phyloP scores from a whole-genome alignment of 176 grass and related monocot species.

The Carex scoparia region DNA sequence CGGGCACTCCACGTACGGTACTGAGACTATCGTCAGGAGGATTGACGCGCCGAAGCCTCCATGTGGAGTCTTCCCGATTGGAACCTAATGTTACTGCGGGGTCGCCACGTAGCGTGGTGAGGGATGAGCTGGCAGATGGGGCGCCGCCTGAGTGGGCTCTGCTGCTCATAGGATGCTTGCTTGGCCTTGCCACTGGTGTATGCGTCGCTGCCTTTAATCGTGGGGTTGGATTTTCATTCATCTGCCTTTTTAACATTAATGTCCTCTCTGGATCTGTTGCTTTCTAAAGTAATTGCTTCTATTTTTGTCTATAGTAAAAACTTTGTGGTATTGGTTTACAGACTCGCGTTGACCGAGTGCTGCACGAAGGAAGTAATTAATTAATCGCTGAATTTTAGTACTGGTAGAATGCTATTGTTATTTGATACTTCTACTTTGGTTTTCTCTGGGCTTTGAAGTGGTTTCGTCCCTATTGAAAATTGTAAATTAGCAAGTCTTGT shows the following conservation, averaged over 20 bases:
- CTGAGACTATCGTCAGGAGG: slow-evolving; percentile 28
- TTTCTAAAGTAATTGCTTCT: background rate
- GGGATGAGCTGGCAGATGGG: slow-evolving; percentile 68
- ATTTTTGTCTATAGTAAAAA: background rate
- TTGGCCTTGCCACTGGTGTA: slow-evolving; percentile 81
- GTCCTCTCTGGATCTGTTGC: background rate
- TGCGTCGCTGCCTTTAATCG: slow-evolving; percentile 91
- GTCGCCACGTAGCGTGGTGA: slow-evolving; percentile 44
- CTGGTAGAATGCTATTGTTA: background rate
- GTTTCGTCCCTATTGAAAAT: background rate
- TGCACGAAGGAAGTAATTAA: background rate
- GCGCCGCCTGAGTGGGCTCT: slow-evolving; percentile 98
- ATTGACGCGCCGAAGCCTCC: slow-evolving; percentile 9
- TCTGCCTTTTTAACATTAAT: background rate
- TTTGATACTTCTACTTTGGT: background rate
- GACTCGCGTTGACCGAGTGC: background rate
- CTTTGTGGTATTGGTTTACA: background rate
- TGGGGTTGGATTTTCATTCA: slow-evolving; percentile 37
- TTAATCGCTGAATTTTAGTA: background rate
- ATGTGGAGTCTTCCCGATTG: background rate
- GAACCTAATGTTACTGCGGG: slow-evolving; percentile 14
- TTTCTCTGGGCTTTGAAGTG: background rate
- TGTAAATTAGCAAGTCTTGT: background rate
- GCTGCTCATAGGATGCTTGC: slow-evolving; percentile 90
- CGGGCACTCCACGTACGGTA: background rate